Evolutionary conservation across 2,329 filamentous ascomycete genomes (phyloP).

Genomic region (Grosmannia clavigera): DNA sequence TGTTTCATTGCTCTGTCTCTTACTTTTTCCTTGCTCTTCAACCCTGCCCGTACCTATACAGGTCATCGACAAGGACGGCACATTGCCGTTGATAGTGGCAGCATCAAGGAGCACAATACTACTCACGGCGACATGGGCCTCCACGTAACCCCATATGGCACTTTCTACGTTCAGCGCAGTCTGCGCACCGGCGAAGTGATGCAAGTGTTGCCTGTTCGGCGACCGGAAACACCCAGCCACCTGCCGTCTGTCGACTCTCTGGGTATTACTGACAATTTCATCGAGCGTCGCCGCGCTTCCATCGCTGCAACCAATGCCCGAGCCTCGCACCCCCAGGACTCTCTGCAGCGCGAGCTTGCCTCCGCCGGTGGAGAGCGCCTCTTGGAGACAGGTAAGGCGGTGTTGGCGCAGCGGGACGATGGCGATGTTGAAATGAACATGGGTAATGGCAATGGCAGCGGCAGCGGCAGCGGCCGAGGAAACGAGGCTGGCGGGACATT

Average conservation of each 20-base stretch:
- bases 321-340: conserved; percentile 7
- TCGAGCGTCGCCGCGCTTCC: conserved; percentile 10
- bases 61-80: too few relatives aligned
- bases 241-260: conserved; percentile 11
- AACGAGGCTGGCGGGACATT: too few relatives aligned
- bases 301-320: conserved; percentile 8
- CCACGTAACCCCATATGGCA: conserved; percentile 11
- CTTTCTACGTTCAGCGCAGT: conserved; percentile 11
- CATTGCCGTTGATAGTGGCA: too few relatives aligned
- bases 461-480: too few relatives aligned
- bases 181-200: conserved; percentile 11
- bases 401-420: conserved; percentile 6
- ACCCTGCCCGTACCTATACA: too few relatives aligned
- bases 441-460: background rate
- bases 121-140: conserved; percentile 7
- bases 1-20: too few relatives aligned
- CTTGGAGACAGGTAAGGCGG: conserved; percentile 10
- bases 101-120: background rate
- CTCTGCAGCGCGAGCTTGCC: conserved; percentile 9
- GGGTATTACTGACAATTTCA: conserved; percentile 12
- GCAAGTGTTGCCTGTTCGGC: conserved; percentile 11
- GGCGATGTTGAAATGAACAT: background rate
- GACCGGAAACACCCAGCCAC: conserved; percentile 7
- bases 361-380: conserved; percentile 10
- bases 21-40: too few relatives aligned